phyloP scores from a whole-genome alignment of 1,284 basidiomycete genomes.

The Trichosporon sp. region DNA sequence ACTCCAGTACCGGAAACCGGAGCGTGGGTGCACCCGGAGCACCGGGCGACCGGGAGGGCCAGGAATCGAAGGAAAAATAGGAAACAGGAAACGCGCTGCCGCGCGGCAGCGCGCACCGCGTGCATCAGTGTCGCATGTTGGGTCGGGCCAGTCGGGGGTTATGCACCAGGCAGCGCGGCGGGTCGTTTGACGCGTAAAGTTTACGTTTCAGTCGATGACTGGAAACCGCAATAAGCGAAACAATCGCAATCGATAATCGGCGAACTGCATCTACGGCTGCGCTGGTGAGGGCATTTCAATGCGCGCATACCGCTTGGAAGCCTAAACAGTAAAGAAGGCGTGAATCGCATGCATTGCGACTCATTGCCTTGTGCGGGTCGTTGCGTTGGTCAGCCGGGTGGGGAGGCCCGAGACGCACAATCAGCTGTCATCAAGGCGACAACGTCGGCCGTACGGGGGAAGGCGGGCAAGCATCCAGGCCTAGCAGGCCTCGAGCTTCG shows the following conservation, averaged over 20 bases:
- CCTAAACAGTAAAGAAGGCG: not conserved
- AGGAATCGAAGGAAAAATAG: not conserved
- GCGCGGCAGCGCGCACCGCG: not conserved
- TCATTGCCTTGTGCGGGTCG: too few relatives aligned
- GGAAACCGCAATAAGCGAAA: not conserved
- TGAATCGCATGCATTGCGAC: not conserved
- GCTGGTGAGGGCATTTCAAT: not conserved
- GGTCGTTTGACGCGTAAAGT: not conserved
- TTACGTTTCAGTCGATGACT: not conserved
- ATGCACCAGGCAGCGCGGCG: not conserved
- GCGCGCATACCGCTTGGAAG: not conserved
- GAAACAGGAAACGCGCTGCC: not conserved
- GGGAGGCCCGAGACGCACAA: too few relatives aligned
- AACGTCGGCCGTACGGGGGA: not conserved
- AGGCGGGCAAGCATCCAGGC: not conserved
- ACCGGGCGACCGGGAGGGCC: not conserved
- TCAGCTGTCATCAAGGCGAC: not conserved
- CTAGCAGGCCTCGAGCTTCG: not conserved
- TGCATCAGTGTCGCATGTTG: not conserved
- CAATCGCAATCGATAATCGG: not conserved
- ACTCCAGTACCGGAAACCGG: not conserved
- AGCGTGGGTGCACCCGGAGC: not conserved
- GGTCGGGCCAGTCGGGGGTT: not conserved
- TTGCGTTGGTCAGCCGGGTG: too few relatives aligned
- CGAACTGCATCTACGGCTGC: not conserved